Conservation (phyloP, 2,329 filamentous ascomycete species). For the Teratosphaeria zuluensis region DNA sequence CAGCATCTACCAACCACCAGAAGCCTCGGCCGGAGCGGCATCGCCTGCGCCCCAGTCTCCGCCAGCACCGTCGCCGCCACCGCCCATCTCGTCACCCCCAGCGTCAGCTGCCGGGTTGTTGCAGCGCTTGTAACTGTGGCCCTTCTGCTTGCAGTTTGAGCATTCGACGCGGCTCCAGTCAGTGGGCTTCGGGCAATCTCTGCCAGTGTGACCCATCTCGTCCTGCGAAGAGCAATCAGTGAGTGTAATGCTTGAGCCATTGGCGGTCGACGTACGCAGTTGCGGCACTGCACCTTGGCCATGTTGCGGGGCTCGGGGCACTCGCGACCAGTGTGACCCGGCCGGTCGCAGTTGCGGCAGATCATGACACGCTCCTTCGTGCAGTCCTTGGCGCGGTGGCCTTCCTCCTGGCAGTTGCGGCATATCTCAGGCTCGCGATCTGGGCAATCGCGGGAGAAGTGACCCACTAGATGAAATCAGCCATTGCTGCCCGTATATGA, state of each 20-base stretch:
- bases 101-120: constrained; percentile 8
- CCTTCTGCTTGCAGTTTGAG: constrained; percentile 31
- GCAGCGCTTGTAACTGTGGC: constrained; percentile 19
- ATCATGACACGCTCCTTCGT: constrained; percentile 24
- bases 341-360: constrained; percentile 29
- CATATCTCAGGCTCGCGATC: constrained; percentile 19
- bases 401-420: constrained; percentile 26
- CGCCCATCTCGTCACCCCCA: constrained; percentile 1
- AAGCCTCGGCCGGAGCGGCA: background rate
- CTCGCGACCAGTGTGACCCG: constrained; percentile 53
- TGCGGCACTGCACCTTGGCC: constrained; percentile 37
- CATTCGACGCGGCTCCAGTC: constrained; percentile 38
- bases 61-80: constrained; percentile 2
- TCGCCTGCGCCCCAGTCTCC: background rate
- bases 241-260: background rate
- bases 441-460: constrained; percentile 28
- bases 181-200: constrained; percentile 17
- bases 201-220: constrained; percentile 19
- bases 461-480: constrained; percentile 15
- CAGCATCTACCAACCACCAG: constrained; percentile 1
- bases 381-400: constrained; percentile 24
- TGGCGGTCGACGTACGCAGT: constrained; percentile 25
- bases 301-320: constrained; percentile 52
- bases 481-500: background rate
- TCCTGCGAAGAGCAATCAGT: constrained; percentile 8